A percentile compares a stretch with the other conserved stretches of the same genome.
These are phyloP conservation scores for Auriculariales sp. DNA, from an alignment of 768 basidiomycete genomes.

Conservation along the genomic window DNA sequence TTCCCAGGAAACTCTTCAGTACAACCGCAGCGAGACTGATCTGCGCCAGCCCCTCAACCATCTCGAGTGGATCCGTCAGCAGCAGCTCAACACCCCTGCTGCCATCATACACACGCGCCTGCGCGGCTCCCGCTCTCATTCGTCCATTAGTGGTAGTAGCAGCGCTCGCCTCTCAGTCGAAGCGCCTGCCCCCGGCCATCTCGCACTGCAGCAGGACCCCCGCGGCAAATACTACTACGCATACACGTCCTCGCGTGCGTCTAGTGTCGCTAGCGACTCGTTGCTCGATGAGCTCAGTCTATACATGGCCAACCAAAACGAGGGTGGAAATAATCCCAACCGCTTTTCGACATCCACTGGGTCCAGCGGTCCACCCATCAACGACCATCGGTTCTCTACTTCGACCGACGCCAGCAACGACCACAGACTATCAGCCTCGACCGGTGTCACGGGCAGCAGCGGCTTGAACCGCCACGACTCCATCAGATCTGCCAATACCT, in stretches of 20 bases:
- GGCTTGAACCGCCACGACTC: not conserved
- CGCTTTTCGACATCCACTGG: not conserved
- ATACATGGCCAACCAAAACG: not conserved
- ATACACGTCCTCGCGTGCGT: conserved; percentile 27
- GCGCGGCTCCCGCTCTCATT: not conserved
- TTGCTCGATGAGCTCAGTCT: not conserved
- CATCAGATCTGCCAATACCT: not conserved
- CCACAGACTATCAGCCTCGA: not conserved
- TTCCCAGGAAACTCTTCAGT: not conserved
- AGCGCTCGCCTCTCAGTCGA: not conserved
- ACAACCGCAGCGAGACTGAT: not conserved
- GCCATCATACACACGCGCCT: not conserved
- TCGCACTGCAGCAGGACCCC: conserved; percentile 51
- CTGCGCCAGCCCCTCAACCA: not conserved
- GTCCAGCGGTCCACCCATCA: not conserved
- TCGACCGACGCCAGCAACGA: not conserved
- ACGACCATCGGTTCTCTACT: not conserved
- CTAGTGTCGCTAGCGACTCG: not conserved
- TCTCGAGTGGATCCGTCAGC: not conserved
- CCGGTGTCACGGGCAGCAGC: not conserved
- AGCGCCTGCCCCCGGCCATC: conserved; percentile 25
- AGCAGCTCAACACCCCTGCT: not conserved
- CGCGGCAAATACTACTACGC: conserved; percentile 67
- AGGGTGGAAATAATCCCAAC: not conserved
- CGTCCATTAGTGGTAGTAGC: not conserved